These are phyloP conservation scores for Solanum hybrid DNA, from an alignment of 305 asterid genomes.

Conservation along the genomic window DNA sequence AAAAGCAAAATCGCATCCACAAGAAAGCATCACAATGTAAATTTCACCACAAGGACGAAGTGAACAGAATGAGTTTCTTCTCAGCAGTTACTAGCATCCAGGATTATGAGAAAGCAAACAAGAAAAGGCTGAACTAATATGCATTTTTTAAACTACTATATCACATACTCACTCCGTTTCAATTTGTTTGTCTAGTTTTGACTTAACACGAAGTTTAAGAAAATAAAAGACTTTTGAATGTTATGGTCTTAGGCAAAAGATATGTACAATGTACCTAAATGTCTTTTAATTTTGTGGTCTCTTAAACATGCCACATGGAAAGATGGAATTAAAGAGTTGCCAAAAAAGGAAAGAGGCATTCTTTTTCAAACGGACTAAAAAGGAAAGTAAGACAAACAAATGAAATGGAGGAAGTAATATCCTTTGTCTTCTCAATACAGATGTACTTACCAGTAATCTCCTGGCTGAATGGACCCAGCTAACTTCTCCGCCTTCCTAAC, in stretches of 20 bases:
- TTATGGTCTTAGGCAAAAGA: background rate
- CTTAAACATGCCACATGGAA: background rate
- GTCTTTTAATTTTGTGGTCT: background rate
- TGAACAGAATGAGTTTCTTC: background rate
- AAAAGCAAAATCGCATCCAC: background rate
- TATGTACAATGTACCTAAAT: background rate
- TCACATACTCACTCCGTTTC: background rate
- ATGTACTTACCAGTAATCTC: conserved; percentile 68
- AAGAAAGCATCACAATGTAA: background rate
- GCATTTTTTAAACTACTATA: background rate
- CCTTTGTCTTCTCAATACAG: background rate
- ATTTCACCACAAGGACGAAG: background rate
- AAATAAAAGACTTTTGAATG: no score
- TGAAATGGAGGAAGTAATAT: background rate
- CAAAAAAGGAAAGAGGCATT: background rate
- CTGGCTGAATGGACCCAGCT: conserved; percentile 80
- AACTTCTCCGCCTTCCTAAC: conserved; percentile 78
- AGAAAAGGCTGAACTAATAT: background rate
- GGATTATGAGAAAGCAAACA: background rate
- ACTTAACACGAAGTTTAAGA: background rate
- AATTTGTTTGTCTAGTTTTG: background rate
- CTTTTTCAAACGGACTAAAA: background rate
- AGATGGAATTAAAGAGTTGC: background rate
- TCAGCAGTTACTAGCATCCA: background rate
- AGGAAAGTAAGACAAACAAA: background rate